Evolutionary conservation across 2,329 filamentous ascomycete genomes (phyloP).

Genomic region (Sporothrix protearum): DNA sequence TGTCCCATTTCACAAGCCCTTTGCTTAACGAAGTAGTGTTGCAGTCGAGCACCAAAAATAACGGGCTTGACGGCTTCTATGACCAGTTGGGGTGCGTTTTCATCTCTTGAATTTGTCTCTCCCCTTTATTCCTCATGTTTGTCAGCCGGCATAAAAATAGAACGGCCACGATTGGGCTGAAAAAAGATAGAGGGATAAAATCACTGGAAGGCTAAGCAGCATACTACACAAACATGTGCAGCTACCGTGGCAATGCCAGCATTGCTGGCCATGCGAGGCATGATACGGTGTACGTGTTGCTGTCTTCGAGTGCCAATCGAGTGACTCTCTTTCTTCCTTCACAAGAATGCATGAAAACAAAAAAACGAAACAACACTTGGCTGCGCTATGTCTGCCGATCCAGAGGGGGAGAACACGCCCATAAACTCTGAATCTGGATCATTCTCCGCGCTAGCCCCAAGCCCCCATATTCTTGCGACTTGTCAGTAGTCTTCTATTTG

Average conservation of each 20-base stretch:
- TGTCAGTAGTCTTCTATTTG: not conserved
- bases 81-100: not conserved
- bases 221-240: not conserved
- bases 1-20: not conserved
- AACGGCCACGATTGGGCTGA: not conserved
- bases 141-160: not conserved
- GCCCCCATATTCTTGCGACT: not conserved
- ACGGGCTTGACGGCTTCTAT: not conserved
- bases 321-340: not conserved
- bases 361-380: not conserved
- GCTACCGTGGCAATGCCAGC: not conserved
- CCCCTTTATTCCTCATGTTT: not conserved
- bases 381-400: not conserved
- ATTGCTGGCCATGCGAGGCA: not conserved
- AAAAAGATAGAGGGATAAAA: not conserved
- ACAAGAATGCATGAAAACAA: not conserved
- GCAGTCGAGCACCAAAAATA: not conserved
- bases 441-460: not conserved
- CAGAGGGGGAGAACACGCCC: not conserved
- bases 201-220: not conserved
- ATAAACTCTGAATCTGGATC: slow-evolving; percentile 7
- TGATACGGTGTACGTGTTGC: not conserved
- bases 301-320: not conserved
- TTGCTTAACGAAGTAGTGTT: not conserved
- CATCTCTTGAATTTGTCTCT: not conserved